phyloP scores from a whole-genome alignment of 805 yeast genomes.

The Candida xiaguanensis region DNA sequence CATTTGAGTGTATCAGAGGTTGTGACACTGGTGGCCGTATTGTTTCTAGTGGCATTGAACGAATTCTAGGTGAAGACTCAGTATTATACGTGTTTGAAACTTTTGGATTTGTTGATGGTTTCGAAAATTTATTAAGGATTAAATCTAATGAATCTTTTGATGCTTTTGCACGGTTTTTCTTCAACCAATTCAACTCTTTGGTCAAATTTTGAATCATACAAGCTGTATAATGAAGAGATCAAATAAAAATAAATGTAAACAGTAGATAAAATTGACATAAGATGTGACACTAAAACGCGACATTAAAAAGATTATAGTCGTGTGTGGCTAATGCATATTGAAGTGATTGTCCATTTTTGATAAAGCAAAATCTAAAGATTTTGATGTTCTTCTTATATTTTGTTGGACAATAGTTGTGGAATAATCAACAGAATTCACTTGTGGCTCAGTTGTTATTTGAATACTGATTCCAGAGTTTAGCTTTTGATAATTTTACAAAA shows the following conservation, averaged over 20 bases:
- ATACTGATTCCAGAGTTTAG: no score
- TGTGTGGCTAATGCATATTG: no score
- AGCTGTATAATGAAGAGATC: neutral
- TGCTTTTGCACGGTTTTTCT: neutral
- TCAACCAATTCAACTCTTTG: slow-evolving; percentile 1
- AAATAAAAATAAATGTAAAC: neutral
- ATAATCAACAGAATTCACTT: no score
- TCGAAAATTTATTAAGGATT: slow-evolving; percentile 5
- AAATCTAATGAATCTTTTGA: neutral
- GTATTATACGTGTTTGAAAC: neutral
- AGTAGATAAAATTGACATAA: neutral
- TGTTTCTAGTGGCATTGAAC: neutral
- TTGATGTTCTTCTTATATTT: no score
- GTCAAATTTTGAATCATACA: slow-evolving; percentile 3
- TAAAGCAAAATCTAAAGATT: no score
- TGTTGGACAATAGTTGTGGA: no score
- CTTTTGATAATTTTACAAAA: no score
- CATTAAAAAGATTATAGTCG: no score
- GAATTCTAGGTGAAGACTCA: neutral
- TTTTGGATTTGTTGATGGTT: neutral
- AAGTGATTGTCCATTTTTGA: no score
- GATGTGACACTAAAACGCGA: neutral
- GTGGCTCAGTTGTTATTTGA: no score
- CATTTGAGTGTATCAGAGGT: neutral
- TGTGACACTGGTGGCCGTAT: neutral